Evolutionary conservation across 1,284 basidiomycete genomes (phyloP).

Genomic region (Ceratobasidium sp.): DNA sequence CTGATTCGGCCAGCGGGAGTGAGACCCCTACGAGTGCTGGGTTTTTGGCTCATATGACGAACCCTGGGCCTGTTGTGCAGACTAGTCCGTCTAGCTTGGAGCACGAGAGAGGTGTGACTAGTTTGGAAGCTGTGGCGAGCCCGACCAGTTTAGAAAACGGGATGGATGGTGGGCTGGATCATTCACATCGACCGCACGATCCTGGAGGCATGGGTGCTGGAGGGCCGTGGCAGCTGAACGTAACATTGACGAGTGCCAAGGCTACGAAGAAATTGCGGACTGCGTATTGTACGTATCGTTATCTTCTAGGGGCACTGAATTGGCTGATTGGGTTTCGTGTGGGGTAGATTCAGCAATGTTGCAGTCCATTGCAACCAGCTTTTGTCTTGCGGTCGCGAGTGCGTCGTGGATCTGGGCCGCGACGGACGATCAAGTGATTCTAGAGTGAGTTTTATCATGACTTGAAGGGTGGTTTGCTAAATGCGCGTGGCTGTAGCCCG

Average conservation of each 20-base stretch:
- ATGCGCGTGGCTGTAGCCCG: neutral
- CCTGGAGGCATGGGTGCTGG: conserved; percentile 1
- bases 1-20: neutral
- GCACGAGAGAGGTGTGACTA: no score
- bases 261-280: conserved; percentile 19
- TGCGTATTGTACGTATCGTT: conserved; percentile 23
- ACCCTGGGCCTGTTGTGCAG: neutral
- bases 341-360: conserved; percentile 29
- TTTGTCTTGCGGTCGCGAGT: conserved; percentile 22
- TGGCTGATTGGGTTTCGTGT: no score
- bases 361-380: conserved; percentile 14
- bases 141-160: neutral
- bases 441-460: conserved; percentile 4
- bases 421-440: neutral
- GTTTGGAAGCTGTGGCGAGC: neutral
- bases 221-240: conserved; percentile 16
- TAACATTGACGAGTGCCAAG: conserved; percentile 2
- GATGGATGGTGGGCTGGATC: neutral
- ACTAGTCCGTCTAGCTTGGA: no score
- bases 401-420: conserved; percentile 35
- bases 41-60: neutral
- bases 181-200: conserved; percentile 14
- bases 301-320: no score
- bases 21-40: conserved; percentile 10
- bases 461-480: neutral